These are phyloP conservation scores for Fusarium sp. DNA, from an alignment of 2,329 filamentous ascomycete species.

Conservation along the genomic window DNA sequence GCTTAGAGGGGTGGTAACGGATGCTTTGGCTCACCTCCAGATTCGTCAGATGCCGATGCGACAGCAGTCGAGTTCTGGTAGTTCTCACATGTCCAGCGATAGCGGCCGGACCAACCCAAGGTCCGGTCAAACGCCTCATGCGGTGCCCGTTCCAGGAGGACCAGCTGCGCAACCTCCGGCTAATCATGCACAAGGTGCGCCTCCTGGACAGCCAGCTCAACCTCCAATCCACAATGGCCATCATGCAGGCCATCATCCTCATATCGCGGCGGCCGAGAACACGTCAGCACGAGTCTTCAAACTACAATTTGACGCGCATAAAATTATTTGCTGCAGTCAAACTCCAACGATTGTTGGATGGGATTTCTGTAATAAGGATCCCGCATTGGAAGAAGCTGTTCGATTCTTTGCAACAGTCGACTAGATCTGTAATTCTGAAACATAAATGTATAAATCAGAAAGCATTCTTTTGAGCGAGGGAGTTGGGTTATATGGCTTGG, in stretches of 20 bases:
- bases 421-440: constrained; percentile 22
- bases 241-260: constrained; percentile 49
- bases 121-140: background rate
- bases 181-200: constrained; percentile 30
- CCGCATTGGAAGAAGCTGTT: constrained; percentile 78
- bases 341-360: constrained; percentile 92
- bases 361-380: constrained; percentile 93
- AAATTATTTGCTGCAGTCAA: constrained; percentile 94
- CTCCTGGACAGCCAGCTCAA: constrained; percentile 30
- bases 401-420: constrained; percentile 76
- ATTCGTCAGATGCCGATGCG: constrained; percentile 50
- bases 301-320: constrained; percentile 90
- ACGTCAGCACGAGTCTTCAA: constrained; percentile 82
- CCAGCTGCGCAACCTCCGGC: constrained; percentile 17
- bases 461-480: constrained; percentile 34
- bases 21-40: constrained; percentile 56
- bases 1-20: constrained; percentile 58
- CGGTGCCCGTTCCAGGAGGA: background rate
- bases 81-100: constrained; percentile 8
- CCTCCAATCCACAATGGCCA: constrained; percentile 1
- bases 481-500: constrained; percentile 26
- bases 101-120: constrained; percentile 10
- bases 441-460: background rate
- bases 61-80: constrained; percentile 24
- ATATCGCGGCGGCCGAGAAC: constrained; percentile 56